A percentile compares a stretch with the other conserved stretches of the same genome.
Conservation (phyloP, 106 monocot genomes). For the Dendrobium officinale region DNA sequence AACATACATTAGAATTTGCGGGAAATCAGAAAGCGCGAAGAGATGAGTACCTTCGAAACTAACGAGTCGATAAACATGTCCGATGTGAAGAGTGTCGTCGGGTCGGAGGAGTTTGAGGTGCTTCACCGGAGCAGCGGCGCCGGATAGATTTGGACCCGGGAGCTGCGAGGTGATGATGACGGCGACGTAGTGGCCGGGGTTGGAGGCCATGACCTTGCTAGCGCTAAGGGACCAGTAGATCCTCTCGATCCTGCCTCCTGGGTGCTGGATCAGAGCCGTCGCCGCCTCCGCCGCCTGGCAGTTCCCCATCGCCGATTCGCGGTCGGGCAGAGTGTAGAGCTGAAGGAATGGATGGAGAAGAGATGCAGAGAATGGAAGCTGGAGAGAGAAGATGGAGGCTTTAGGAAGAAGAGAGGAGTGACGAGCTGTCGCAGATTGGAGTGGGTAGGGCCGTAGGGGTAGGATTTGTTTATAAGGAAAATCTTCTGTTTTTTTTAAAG, state of each 20-base stretch:
- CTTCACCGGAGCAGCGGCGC: slow-evolving; percentile 20
- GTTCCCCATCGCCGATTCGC: slow-evolving; percentile 40
- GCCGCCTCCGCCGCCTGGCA: slow-evolving; percentile 52
- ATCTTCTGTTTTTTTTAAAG: too few species aligned
- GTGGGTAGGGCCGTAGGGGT: too few species aligned
- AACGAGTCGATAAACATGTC: slow-evolving; percentile 43
- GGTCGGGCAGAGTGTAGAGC: background rate
- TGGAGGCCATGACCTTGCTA: slow-evolving; percentile 42
- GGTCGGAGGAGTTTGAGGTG: slow-evolving; percentile 50
- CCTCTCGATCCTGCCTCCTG: slow-evolving; percentile 27
- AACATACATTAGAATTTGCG: too few species aligned
- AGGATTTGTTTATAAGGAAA: too few species aligned
- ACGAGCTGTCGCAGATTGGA: too few species aligned
- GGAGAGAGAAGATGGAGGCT: too few species aligned
- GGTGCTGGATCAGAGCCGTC: slow-evolving; percentile 46
- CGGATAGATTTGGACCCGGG: too few species aligned
- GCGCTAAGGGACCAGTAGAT: slow-evolving; percentile 42
- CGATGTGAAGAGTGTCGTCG: slow-evolving; percentile 46
- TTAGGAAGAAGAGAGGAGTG: too few species aligned
- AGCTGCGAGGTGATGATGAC: slow-evolving; percentile 9
- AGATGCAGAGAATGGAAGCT: too few species aligned
- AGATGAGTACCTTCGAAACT: slow-evolving; percentile 29
- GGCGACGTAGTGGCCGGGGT: slow-evolving; percentile 65
- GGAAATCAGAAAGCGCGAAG: background rate
- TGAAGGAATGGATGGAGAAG: too few species aligned